Percentiles rank a stretch among this genome's conserved stretches.
Conservation (phyloP, 805 yeast genomes). For the Hanseniaspora lachancei region DNA sequence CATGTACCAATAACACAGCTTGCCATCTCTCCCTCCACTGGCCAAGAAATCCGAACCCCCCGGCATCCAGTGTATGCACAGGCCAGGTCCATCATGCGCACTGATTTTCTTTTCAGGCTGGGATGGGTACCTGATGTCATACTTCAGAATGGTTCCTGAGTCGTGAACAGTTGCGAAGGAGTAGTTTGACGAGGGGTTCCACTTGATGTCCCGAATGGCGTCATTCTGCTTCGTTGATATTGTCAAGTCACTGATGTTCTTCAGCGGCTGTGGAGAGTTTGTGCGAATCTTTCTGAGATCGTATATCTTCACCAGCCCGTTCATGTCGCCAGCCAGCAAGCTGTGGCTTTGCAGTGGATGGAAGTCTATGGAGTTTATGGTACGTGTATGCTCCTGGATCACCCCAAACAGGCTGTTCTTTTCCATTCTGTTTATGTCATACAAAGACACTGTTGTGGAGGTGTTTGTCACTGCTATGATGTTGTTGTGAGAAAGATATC, state of each 20-base stretch:
- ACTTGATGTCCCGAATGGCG: conserved; percentile 47
- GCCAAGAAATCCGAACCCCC: conserved; percentile 55
- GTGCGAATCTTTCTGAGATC: conserved; percentile 42
- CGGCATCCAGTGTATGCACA: conserved; percentile 81
- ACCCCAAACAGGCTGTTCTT: conserved; percentile 19
- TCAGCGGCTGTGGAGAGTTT: conserved; percentile 27
- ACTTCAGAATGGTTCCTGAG: conserved; percentile 72
- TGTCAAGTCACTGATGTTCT: conserved; percentile 22
- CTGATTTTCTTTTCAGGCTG: conserved; percentile 58
- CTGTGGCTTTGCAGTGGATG: conserved; percentile 26
- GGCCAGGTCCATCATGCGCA: conserved; percentile 86
- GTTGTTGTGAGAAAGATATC: conserved; percentile 23
- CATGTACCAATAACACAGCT: conserved; percentile 26
- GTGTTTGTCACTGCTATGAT: conserved; percentile 25
- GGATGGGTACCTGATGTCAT: conserved; percentile 65
- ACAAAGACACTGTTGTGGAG: conserved; percentile 25
- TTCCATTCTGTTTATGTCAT: conserved; percentile 23
- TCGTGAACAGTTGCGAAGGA: conserved; percentile 73
- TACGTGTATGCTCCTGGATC: conserved; percentile 25
- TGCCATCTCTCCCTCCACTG: conserved; percentile 85
- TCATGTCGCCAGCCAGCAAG: conserved; percentile 59
- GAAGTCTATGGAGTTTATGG: conserved; percentile 28
- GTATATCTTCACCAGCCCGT: conserved; percentile 67
- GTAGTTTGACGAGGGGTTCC: conserved; percentile 35
- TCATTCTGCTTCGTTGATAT: conserved; percentile 46